Base-by-base conservation (phyloP, 2,329 filamentous ascomycete species). In the Penicillium concentricum region DNA sequence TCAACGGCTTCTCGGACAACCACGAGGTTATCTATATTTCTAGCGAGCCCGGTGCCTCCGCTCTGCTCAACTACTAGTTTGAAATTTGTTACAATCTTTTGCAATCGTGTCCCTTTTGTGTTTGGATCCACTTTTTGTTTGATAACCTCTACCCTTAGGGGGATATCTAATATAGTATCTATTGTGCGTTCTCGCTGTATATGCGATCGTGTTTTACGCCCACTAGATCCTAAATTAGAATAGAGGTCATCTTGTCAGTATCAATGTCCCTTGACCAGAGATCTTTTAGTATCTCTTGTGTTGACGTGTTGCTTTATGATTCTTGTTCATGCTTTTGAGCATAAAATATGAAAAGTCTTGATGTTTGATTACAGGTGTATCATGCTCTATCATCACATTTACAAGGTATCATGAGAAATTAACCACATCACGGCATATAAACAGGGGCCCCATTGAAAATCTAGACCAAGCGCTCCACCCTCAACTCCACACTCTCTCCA, bases 21-120 rank as follows among this genome's bases (percentile, higher is more conserved):
- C 94, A 99, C 75, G 90, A 96, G 69, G 89, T 95, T 61, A 87
- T 97, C 63, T 97, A 97, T 72, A 89, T 97, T 66, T 96, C 89
- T 74, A 97, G 92, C 76, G 94, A 99, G 84, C 84, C 89, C 20
- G 93, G 91, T 45, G 94, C 92, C 28, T 83, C 81, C 64, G 91
- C 90, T 16, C 79, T 96, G 49, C 75, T 96, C 44, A 76, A 78
- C 45, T 78, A 79, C 55, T 79, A 66, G 58, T 59, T 32, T 38
- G 42, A 20, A 44, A 43, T 4, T 44, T 34, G 43, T 49, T 49
- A 28, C 28, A 45, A 32, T 61, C 48, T 24, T 45, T 45, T 52
- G 32, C 41, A 15, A 38, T 35, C 39, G 57, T 61, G 48, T 46
- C 43, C 43, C 18, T 39, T 54, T 51, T 44, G 24, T 26, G 42